Base-by-base conservation (phyloP, 805 yeast species). In the Jamesozyma piceae region DNA sequence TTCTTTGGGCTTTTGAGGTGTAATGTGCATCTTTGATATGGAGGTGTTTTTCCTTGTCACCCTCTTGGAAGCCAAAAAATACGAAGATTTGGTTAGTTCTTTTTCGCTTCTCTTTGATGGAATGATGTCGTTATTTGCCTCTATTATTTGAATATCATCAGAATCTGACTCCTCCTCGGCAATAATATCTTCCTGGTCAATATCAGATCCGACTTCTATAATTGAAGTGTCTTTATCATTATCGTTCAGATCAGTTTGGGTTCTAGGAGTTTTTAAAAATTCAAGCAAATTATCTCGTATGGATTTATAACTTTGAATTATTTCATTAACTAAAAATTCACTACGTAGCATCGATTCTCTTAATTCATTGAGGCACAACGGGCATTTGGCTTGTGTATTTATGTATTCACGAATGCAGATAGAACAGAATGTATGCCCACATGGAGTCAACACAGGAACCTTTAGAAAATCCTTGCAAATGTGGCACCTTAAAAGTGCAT, bases 381-480 rank as follows among this genome's bases (percentile, higher is more conserved):
- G 96, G 55, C 97, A 89, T 45, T 71, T 66, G 17, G 74, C 72
- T 26, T 73, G 75, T 31, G 62, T 62, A n/a, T 77, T 65, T 32
- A 89, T 63, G 48, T 81, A 77, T 47, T 82, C 75, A 44, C 95
- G 69, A 24, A 89, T 83, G 59, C 97, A 89, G 13, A 79, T 70
- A 0, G 95, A 85, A 62, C 97, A 89, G 59, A 87, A 89, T 1
- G 89, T 80, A 60, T 89, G 97, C 30, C 84, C 81, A 66, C 97
- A 89, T 2, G 81, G 73, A 1, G 96, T 84, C 35, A 82, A 64
- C 30, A 86, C 85, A 1, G 97, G 96, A 0, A 89, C 83, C 27
- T 65, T 72, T 42, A 84, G 68, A 49, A 82, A 76, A 46, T 87
- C 96, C 53, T 88, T 85, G 62, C 97, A 89, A 9, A 89, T 82